These are phyloP conservation scores for Pseudogymnoascus sp. DNA, from an alignment of 2,329 filamentous ascomycete species.

Conservation along the genomic window DNA sequence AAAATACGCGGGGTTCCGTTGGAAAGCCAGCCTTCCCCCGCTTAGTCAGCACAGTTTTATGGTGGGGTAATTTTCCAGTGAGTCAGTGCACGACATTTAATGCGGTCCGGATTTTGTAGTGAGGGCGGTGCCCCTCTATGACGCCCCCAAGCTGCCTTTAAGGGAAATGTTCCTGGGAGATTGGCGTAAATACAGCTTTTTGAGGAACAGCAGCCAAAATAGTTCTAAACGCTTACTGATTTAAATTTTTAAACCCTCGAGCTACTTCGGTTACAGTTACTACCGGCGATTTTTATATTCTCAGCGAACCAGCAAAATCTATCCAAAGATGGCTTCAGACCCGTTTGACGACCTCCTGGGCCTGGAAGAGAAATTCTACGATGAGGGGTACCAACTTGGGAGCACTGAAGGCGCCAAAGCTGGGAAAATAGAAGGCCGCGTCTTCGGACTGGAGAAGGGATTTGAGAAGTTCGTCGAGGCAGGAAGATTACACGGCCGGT, in stretches of 20 bases:
- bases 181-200: neutral
- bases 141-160: neutral
- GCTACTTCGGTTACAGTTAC: neutral
- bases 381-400: conserved; percentile 71
- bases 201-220: neutral
- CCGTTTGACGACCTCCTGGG: conserved; percentile 40
- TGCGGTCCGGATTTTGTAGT: neutral
- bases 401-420: conserved; percentile 64
- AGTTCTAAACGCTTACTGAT: neutral
- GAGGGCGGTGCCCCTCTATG: neutral
- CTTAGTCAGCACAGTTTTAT: neutral
- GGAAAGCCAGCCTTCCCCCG: neutral
- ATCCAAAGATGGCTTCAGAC: conserved; percentile 17
- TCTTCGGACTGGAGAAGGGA: conserved; percentile 84
- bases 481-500: conserved; percentile 68
- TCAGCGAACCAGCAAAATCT: neutral
- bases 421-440: conserved; percentile 78
- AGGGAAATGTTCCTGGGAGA: neutral
- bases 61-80: conserved; percentile 5
- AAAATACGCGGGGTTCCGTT: conserved; percentile 1
- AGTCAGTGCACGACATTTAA: neutral
- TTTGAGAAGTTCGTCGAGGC: conserved; percentile 86
- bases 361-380: conserved; percentile 65
- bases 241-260: neutral
- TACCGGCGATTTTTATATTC: neutral